A percentile compares a stretch with the other conserved stretches of the same genome.
These are phyloP conservation scores for Seiridium unicorne DNA, from an alignment of 2,329 filamentous ascomycete species.

Conservation along the genomic window DNA sequence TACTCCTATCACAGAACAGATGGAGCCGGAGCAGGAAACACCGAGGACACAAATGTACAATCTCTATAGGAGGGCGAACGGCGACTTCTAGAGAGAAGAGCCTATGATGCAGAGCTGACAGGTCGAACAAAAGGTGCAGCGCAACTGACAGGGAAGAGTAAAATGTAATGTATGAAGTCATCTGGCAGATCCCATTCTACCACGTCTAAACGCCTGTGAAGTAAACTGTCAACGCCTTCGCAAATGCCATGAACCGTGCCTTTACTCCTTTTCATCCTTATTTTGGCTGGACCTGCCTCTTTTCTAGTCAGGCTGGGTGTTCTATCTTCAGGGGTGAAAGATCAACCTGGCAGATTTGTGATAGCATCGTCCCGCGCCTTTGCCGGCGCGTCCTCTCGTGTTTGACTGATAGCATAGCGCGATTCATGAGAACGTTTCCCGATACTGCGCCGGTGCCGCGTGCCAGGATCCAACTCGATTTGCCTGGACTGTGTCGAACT, in stretches of 20 bases:
- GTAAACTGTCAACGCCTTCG: neutral
- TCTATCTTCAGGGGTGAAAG: no score
- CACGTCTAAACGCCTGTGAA: neutral
- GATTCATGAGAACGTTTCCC: no score
- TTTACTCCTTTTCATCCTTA: neutral
- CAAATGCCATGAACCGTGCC: neutral
- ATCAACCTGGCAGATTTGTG: no score
- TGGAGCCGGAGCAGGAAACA: neutral
- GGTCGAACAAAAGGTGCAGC: no score
- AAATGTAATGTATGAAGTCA: neutral
- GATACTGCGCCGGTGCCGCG: no score
- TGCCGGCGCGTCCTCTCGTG: no score
- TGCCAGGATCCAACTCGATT: no score
- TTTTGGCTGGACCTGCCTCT: neutral
- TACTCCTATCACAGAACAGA: neutral
- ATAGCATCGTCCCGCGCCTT: no score
- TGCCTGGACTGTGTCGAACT: no score
- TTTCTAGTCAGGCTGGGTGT: no score
- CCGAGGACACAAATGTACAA: conserved; percentile 1
- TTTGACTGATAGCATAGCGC: no score
- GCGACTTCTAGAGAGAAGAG: neutral
- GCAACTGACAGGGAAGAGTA: neutral
- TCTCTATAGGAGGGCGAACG: neutral
- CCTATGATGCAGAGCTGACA: no score
- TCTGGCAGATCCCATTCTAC: neutral